A percentile compares a stretch with the other conserved stretches of the same genome.
These are phyloP conservation scores for Mortierella sp. DNA, from an alignment of 371 early-diverging fungal species.

Conservation along the genomic window DNA sequence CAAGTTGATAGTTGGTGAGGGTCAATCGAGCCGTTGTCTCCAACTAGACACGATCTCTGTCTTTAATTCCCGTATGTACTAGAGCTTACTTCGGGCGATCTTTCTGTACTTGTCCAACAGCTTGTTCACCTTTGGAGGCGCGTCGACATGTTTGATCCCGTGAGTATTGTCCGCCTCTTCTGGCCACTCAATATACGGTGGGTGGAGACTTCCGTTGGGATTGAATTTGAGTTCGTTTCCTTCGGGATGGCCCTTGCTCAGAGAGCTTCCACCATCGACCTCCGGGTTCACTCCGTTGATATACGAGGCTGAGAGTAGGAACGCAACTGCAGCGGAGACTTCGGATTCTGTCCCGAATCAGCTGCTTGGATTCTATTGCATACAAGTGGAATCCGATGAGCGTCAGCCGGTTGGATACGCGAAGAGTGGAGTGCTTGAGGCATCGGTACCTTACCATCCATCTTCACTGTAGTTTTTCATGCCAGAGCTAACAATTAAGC, in stretches of 20 bases:
- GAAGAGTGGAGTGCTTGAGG: too few species aligned
- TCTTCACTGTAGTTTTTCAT: constrained; percentile 59
- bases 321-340: constrained; percentile 56
- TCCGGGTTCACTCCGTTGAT: constrained; percentile 56
- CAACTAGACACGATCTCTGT: too few species aligned
- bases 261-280: constrained; percentile 53
- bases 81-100: constrained; percentile 17
- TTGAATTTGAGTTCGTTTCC: constrained; percentile 32
- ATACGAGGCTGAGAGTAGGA: constrained; percentile 57
- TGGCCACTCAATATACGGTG: constrained; percentile 43
- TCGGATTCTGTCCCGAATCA: constrained; percentile 63
- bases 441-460: constrained; percentile 30
- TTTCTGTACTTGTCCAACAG: constrained; percentile 35
- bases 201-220: constrained; percentile 36
- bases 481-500: constrained; percentile 61
- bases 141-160: constrained; percentile 35
- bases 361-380: constrained; percentile 55
- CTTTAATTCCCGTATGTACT: neutral
- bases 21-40: too few species aligned
- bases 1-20: too few species aligned
- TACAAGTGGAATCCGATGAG: too few species aligned
- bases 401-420: too few species aligned
- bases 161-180: constrained; percentile 33
- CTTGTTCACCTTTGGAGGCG: constrained; percentile 29
- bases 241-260: constrained; percentile 38